Conservation (phyloP, 2,329 filamentous ascomycete species). For the Gliomastix tumulicola region DNA sequence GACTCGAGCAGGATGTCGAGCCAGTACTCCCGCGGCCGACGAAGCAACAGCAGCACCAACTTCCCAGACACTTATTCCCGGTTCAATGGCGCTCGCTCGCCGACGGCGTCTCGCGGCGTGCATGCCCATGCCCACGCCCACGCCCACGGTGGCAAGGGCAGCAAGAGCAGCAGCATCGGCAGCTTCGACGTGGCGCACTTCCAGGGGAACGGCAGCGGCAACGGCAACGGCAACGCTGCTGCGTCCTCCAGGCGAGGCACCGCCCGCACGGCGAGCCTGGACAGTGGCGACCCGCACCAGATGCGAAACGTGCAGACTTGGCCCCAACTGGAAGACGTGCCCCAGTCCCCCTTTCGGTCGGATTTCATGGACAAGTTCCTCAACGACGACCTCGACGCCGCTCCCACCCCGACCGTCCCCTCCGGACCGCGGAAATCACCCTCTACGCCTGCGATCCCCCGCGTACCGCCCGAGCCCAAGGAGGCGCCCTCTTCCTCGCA, state of each 20-base stretch:
- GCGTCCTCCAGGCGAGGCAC: slow-evolving; percentile 25
- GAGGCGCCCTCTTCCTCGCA: slow-evolving; percentile 24
- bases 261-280: slow-evolving; percentile 66
- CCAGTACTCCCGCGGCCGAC: slow-evolving; percentile 49
- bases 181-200: slow-evolving; percentile 62
- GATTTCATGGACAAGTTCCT: slow-evolving; percentile 43
- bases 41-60: slow-evolving; percentile 76
- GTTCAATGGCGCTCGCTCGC: slow-evolving; percentile 54
- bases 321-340: slow-evolving; percentile 15
- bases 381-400: slow-evolving; percentile 65
- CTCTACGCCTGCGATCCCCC: slow-evolving; percentile 29
- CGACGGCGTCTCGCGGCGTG: slow-evolving; percentile 32
- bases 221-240: background rate
- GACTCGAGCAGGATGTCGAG: slow-evolving; percentile 47
- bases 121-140: slow-evolving; percentile 25
- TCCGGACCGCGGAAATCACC: slow-evolving; percentile 60
- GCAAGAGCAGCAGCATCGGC: slow-evolving; percentile 66
- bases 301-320: slow-evolving; percentile 6
- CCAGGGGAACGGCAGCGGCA: slow-evolving; percentile 2
- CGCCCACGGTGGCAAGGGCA: slow-evolving; percentile 51
- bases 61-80: slow-evolving; percentile 51
- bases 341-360: slow-evolving; percentile 32
- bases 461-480: slow-evolving; percentile 29
- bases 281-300: slow-evolving; percentile 39
- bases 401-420: slow-evolving; percentile 79